A percentile compares a stretch with the other conserved stretches of the same genome.
Conservation (phyloP, 2,329 filamentous ascomycete genomes). For the Penicillium griseofulvum region DNA sequence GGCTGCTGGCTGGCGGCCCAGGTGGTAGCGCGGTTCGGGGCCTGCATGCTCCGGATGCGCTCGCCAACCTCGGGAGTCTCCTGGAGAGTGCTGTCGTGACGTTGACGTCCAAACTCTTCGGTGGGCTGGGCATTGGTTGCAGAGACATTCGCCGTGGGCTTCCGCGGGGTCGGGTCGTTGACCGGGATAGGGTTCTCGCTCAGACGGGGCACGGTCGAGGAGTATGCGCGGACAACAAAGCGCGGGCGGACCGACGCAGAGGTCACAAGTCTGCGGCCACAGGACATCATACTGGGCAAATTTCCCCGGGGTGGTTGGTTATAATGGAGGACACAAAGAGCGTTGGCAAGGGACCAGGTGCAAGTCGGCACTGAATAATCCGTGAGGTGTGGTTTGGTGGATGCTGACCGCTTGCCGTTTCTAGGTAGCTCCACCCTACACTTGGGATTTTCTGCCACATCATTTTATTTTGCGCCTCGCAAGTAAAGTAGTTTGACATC, state of each 20-base stretch:
- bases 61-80: constrained; percentile 57
- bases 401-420: constrained; percentile 14
- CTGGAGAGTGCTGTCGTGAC: constrained; percentile 50
- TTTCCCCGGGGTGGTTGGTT: constrained; percentile 19
- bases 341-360: constrained; percentile 14
- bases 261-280: constrained; percentile 47
- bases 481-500: neutral
- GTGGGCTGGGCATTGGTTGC: constrained; percentile 59
- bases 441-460: constrained; percentile 23
- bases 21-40: constrained; percentile 75
- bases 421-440: constrained; percentile 3
- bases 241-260: constrained; percentile 41
- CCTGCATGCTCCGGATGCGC: constrained; percentile 64
- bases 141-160: constrained; percentile 55
- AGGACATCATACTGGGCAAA: constrained; percentile 45
- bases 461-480: constrained; percentile 6
- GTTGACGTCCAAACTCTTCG: constrained; percentile 37
- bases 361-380: constrained; percentile 24
- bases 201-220: constrained; percentile 43
- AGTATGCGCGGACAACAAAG: constrained; percentile 40
- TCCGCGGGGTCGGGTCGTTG: constrained; percentile 58
- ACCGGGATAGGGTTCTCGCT: constrained; percentile 45
- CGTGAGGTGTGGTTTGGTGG: constrained; percentile 35
- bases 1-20: constrained; percentile 88
- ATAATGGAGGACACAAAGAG: constrained; percentile 18